Evolutionary conservation across 2,329 filamentous ascomycete species (phyloP).

Genomic region (Epichloe bromicola): DNA sequence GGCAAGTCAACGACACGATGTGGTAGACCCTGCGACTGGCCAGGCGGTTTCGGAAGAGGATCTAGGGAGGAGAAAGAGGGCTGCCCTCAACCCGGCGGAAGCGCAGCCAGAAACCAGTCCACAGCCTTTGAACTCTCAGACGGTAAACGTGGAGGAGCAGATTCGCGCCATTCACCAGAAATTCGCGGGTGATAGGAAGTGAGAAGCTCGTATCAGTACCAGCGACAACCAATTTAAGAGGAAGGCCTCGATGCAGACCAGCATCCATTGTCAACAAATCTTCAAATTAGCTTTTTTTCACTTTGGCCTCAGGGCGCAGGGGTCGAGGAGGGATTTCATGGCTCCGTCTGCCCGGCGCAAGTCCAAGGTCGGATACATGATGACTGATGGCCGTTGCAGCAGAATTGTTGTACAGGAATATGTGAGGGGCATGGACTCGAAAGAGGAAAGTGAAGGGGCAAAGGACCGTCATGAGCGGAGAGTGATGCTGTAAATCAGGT

Average conservation of each 20-base stretch:
- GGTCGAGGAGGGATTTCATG: too few relatives aligned
- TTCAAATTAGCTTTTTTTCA: neutral
- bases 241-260: neutral
- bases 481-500: conserved; percentile 1
- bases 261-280: too few relatives aligned
- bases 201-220: neutral
- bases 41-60: conserved; percentile 61
- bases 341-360: too few relatives aligned
- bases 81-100: conserved; percentile 52
- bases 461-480: neutral
- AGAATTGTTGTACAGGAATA: neutral
- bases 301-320: too few relatives aligned
- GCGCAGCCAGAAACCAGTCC: conserved; percentile 48
- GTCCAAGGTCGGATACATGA: too few relatives aligned
- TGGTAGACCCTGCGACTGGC: conserved; percentile 67
- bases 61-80: conserved; percentile 60
- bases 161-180: conserved; percentile 52
- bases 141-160: conserved; percentile 74
- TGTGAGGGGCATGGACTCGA: neutral
- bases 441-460: neutral
- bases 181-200: conserved; percentile 29
- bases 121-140: conserved; percentile 44
- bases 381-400: neutral
- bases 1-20: conserved; percentile 73
- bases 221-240: neutral